phyloP scores from a whole-genome alignment of 805 yeast species.

The Blastobotrys parvus region DNA sequence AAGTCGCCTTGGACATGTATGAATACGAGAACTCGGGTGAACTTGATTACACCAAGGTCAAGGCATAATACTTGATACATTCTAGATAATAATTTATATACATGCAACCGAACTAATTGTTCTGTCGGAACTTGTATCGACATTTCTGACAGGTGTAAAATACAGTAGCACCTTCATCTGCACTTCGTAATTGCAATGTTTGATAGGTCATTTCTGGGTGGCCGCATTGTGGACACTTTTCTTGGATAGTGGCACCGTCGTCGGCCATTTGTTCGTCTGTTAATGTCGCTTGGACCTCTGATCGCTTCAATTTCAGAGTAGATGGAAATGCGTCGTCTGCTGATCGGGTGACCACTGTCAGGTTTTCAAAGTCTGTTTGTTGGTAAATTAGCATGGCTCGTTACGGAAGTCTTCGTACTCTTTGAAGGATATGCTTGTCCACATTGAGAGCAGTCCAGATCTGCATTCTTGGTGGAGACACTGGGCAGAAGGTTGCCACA shows the following conservation, averaged over 20 bases:
- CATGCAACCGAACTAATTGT: conserved; percentile 43
- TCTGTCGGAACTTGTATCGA: conserved; percentile 89
- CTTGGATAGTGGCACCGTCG: conserved; percentile 95
- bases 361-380: conserved; percentile 48
- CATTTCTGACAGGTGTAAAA: conserved; percentile 93
- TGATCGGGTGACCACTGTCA: conserved; percentile 81
- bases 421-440: conserved; percentile 34
- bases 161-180: conserved; percentile 98
- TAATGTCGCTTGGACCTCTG: conserved; percentile 82
- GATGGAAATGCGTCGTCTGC: conserved; percentile 95
- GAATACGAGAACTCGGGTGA: conserved; percentile 85
- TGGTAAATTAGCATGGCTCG: background rate
- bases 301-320: conserved; percentile 63
- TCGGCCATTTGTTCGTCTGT: conserved; percentile 53
- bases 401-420: conserved; percentile 21
- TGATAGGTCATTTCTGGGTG: conserved; percentile 98
- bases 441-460: conserved; percentile 52
- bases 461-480: conserved; percentile 37
- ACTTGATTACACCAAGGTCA: conserved; percentile 57
- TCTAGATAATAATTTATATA: conserved; percentile 1
- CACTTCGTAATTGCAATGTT: conserved; percentile 91
- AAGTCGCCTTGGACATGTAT: conserved; percentile 97
- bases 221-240: conserved; percentile 98
- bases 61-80: too few relatives aligned
- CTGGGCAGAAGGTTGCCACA: conserved; percentile 89